A percentile compares a stretch with the other conserved stretches of the same genome.
Evolutionary conservation across 768 basidiomycete species (phyloP).

Genomic region (Mrakia hoshinonis): DNA sequence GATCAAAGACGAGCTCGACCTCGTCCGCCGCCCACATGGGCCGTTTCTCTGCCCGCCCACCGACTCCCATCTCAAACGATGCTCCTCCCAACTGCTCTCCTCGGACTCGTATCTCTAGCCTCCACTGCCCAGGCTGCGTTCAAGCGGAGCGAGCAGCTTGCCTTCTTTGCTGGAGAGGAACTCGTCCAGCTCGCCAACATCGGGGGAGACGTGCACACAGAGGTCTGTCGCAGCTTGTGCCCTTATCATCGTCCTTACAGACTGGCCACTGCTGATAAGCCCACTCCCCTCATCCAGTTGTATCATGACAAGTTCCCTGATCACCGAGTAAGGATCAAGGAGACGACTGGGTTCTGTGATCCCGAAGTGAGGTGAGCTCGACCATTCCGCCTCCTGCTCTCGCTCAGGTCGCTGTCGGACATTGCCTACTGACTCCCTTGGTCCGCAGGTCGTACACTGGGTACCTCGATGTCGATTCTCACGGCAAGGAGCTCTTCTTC

Average conservation of each 20-base stretch:
- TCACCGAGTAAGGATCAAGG: conserved; percentile 23
- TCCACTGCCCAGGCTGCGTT: conserved; percentile 2
- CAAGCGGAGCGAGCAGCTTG: background rate
- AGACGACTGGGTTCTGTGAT: conserved; percentile 27
- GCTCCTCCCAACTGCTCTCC: background rate
- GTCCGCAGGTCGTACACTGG: conserved; percentile 21
- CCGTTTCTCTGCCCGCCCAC: background rate
- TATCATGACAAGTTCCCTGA: conserved; percentile 9
- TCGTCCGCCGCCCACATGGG: background rate
- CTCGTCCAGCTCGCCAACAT: background rate
- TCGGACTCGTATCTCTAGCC: background rate
- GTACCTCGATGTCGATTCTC: conserved; percentile 29
- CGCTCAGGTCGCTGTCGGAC: background rate
- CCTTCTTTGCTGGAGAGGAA: conserved; percentile 1
- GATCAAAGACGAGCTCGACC: background rate
- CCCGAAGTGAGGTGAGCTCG: conserved; percentile 11
- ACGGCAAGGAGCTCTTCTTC: conserved; percentile 18
- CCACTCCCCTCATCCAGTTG: background rate
- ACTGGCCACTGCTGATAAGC: background rate
- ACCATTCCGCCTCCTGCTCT: background rate
- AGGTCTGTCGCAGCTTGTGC: background rate
- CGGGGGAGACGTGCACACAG: background rate
- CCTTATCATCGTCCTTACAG: background rate
- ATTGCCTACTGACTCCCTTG: background rate
- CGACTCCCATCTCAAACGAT: background rate